Evolutionary conservation across 768 basidiomycete genomes (phyloP).

Genomic region (Agaricus bisporus): DNA sequence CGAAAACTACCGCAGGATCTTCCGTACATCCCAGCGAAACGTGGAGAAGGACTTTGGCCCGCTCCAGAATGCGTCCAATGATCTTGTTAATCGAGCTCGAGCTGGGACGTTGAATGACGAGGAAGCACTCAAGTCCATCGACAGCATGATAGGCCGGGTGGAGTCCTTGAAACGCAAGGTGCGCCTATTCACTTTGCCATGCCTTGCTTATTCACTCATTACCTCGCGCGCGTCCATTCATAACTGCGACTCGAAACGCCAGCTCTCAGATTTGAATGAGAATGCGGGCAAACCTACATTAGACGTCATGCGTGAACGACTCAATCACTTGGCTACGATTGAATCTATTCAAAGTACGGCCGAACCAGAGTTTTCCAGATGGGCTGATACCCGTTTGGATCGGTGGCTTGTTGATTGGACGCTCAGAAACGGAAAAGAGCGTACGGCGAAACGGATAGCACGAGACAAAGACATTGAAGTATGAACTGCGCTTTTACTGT

Average conservation of each 20-base stretch:
- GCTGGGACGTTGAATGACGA: constrained; percentile 34
- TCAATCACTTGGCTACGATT: constrained; percentile 62
- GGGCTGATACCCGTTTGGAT: constrained; percentile 77
- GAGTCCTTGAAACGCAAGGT: constrained; percentile 90
- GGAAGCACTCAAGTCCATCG: constrained; percentile 55
- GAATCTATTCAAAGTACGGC: constrained; percentile 49
- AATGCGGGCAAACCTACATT: constrained; percentile 53
- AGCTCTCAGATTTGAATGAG: constrained; percentile 46
- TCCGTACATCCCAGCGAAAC: constrained; percentile 73
- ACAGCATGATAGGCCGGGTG: constrained; percentile 70
- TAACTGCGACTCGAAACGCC: constrained; percentile 1
- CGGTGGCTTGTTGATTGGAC: constrained; percentile 94
- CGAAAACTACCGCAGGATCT: constrained; percentile 86
- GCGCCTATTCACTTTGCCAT: neutral
- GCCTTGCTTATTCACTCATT: constrained; percentile 11
- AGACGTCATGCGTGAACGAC: constrained; percentile 67
- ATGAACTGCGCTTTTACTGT: constrained; percentile 18
- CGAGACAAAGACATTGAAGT: constrained; percentile 78
- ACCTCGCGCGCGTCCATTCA: neutral
- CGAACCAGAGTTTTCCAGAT: constrained; percentile 58
- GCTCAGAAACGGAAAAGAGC: constrained; percentile 69
- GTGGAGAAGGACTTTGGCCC: constrained; percentile 74
- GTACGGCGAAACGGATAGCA: constrained; percentile 73
- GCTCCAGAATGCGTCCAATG: constrained; percentile 49
- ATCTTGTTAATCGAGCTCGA: constrained; percentile 47